A percentile compares a stretch with the other conserved stretches of the same genome.
These are phyloP conservation scores for Kockiozyma suomiensis DNA, from an alignment of 805 yeast species.

Conservation along the genomic window DNA sequence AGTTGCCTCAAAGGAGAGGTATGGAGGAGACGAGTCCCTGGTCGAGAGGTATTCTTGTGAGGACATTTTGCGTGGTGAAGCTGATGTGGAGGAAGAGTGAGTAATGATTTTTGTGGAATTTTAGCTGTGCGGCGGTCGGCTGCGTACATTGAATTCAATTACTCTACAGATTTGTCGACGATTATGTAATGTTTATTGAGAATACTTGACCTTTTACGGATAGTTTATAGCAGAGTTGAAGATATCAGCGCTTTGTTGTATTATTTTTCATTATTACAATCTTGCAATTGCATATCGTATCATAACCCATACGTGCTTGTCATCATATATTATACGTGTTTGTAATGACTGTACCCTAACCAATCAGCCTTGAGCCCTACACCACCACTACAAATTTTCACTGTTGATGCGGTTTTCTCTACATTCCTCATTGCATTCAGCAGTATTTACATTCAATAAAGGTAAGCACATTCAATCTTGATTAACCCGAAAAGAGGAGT, in stretches of 20 bases:
- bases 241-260: neutral
- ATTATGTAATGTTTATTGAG: too few species aligned
- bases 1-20: conserved; percentile 46
- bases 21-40: conserved; percentile 42
- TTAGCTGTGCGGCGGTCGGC: neutral
- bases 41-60: conserved; percentile 45
- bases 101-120: neutral
- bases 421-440: neutral
- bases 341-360: conserved; percentile 4
- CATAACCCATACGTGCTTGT: neutral
- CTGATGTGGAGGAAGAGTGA: neutral
- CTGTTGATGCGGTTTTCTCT: neutral
- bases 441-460: neutral
- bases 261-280: too few species aligned
- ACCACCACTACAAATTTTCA: neutral
- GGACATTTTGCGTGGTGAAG: neutral
- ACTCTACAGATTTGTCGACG: too few species aligned
- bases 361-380: neutral
- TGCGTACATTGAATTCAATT: too few species aligned
- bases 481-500: neutral
- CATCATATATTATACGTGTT: neutral
- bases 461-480: neutral
- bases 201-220: too few species aligned
- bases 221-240: too few species aligned
- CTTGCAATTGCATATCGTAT: too few species aligned